Evolutionary conservation across 2,329 filamentous ascomycete genomes (phyloP).

Genomic region (Sporothrix curviconia): DNA sequence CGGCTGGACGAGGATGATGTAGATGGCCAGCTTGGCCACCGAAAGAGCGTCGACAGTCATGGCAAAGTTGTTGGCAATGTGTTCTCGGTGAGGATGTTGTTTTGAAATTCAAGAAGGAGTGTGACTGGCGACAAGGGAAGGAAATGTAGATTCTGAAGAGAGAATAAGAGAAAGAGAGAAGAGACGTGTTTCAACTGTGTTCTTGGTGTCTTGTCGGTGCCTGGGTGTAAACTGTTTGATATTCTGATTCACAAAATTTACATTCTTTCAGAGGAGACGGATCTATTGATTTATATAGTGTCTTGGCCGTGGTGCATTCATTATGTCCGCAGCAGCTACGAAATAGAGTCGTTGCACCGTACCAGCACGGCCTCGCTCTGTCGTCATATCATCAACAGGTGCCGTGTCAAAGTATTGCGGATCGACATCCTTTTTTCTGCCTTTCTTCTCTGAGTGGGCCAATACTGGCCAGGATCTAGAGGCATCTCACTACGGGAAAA

Average conservation of each 20-base stretch:
- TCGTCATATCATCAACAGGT: too few relatives aligned
- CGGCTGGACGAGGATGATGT: not conserved
- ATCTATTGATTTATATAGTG: not conserved
- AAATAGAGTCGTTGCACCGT: too few relatives aligned
- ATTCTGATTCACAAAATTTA: too few relatives aligned
- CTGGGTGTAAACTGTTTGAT: not conserved
- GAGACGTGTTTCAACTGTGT: not conserved
- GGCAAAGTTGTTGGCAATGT: too few relatives aligned
- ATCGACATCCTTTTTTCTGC: too few relatives aligned
- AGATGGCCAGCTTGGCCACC: conserved; percentile 1
- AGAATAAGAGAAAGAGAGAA: not conserved
- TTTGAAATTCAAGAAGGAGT: too few relatives aligned
- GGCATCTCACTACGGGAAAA: too few relatives aligned
- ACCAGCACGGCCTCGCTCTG: too few relatives aligned
- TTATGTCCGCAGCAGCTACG: not conserved
- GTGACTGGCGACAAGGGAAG: not conserved
- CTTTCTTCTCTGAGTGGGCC: too few relatives aligned
- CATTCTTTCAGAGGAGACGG: not conserved
- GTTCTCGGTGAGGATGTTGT: too few relatives aligned
- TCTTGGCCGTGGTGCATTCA: not conserved
- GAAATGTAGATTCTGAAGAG: not conserved
- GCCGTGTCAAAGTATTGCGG: too few relatives aligned
- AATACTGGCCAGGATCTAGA: too few relatives aligned
- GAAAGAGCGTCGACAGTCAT: not conserved
- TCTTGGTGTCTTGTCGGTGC: not conserved